Percentiles rank a stretch among this genome's conserved stretches.
These are phyloP conservation scores for Curvularia verruculosa DNA, from an alignment of 2,329 filamentous ascomycete genomes.

Conservation along the genomic window DNA sequence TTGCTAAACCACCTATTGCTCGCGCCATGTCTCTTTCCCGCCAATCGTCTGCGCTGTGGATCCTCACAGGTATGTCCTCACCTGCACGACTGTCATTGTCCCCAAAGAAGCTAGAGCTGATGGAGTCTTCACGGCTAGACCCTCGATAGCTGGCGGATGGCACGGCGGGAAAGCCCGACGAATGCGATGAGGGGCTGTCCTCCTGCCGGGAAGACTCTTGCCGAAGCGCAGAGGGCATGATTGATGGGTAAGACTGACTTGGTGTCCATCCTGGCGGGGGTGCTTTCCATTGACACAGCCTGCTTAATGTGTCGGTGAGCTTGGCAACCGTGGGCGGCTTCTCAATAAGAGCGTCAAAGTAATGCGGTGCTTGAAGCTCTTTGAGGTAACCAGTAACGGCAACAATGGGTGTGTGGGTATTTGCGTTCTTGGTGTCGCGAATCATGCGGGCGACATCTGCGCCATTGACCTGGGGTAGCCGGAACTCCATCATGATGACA, in stretches of 20 bases:
- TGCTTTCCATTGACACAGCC: slow-evolving; percentile 92
- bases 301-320: slow-evolving; percentile 83
- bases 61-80: slow-evolving; percentile 78
- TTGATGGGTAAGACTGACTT: slow-evolving; percentile 41
- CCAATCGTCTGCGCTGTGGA: slow-evolving; percentile 80
- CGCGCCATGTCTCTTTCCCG: slow-evolving; percentile 62
- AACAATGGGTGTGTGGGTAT: slow-evolving; percentile 92
- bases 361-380: slow-evolving; percentile 90
- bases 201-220: slow-evolving; percentile 68
- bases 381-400: slow-evolving; percentile 98
- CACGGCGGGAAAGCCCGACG: slow-evolving; percentile 73
- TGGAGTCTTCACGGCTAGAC: slow-evolving; percentile 85
- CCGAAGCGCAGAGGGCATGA: slow-evolving; percentile 67
- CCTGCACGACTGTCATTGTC: slow-evolving; percentile 76
- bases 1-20: slow-evolving; percentile 71
- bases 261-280: slow-evolving; percentile 66
- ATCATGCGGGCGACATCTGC: slow-evolving; percentile 98
- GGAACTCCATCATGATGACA: slow-evolving; percentile 97
- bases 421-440: slow-evolving; percentile 92
- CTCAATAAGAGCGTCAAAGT: slow-evolving; percentile 94
- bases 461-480: slow-evolving; percentile 91
- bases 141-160: slow-evolving; percentile 77
- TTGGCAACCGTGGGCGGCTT: slow-evolving; percentile 95
- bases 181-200: slow-evolving; percentile 82
- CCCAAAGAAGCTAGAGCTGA: slow-evolving; percentile 85